Base-by-base conservation (phyloP, 345 rosid species). In the Citrus australasica region DNA sequence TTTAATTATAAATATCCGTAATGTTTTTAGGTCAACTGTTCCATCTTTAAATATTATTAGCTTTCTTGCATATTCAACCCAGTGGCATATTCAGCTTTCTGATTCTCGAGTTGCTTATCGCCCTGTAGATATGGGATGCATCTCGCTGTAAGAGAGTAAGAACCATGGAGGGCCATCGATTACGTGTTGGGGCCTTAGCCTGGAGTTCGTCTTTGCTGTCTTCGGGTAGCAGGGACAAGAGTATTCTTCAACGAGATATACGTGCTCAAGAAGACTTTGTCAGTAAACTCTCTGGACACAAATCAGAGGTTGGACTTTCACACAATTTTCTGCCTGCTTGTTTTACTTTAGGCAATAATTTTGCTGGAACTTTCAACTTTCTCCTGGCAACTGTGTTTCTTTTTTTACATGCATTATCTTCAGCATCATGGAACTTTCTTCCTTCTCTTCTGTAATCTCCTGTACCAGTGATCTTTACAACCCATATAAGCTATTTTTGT, bases 181-280 rank as follows among this genome's bases (percentile, higher is more conserved):
- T 91, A 68, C 91, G 98, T 73, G 97, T 93, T 75, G 98, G 98
- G 32, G 98, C 99, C 74, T 82, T 97, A 76, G 95, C 98, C 28
- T 97, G 99, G 98, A 92, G 97, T 80, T 87, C 98, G 69, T 86
- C 96, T 27, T 19, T 93, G 77, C 75, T 97, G 71, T 91, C 99
- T 85, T 92, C 99, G 55, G 99, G 99, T 80, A 93, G 99, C 81
- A 89, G 98, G 79, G 99, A 97, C 82, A 97, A 94, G 89, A 91
- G 85, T 76, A 92, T 97, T 84, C 93, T 92, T 81, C 99, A 91
- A 67, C 86, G 98, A 79, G 99, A 97, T 77, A 90, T 93, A 74
- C 87, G 96, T 68, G 76, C 90, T 69, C 91, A 84, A 60, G 97
- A 94, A 79, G 98, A 94, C 82, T 92, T 86, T 85, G 87, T 90